These are phyloP conservation scores for Knoxdaviesia proteae DNA, from an alignment of 2,329 filamentous ascomycete species.

Conservation along the genomic window DNA sequence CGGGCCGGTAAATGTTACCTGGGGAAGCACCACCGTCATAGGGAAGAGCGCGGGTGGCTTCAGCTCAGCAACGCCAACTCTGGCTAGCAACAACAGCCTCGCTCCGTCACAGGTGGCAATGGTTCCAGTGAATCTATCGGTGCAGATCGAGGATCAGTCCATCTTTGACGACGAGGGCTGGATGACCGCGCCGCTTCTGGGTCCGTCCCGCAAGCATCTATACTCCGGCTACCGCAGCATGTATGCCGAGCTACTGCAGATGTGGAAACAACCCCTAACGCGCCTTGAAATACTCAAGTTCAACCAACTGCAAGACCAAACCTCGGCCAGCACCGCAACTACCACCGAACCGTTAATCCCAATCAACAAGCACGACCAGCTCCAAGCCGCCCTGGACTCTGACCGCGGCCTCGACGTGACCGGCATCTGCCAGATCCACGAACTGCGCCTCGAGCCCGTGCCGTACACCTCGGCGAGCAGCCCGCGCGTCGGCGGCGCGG, in stretches of 20 bases:
- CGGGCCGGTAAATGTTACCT: slow-evolving; percentile 17
- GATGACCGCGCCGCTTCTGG: slow-evolving; percentile 36
- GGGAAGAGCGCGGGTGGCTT: slow-evolving; percentile 22
- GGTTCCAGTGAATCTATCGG: no score
- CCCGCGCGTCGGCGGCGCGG: slow-evolving; percentile 21
- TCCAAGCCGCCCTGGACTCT: slow-evolving; percentile 26
- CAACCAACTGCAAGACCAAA: slow-evolving; percentile 35
- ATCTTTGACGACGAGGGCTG: slow-evolving; percentile 50
- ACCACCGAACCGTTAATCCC: slow-evolving; percentile 23
- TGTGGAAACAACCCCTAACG: slow-evolving; percentile 41
- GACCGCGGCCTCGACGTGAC: slow-evolving; percentile 39
- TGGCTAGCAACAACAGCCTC: no score
- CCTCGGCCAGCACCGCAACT: not conserved
- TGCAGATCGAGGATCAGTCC: slow-evolving; percentile 39
- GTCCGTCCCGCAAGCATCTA: slow-evolving; percentile 23
- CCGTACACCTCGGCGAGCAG: slow-evolving; percentile 21
- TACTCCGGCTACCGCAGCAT: slow-evolving; percentile 41
- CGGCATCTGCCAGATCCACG: slow-evolving; percentile 40
- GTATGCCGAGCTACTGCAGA: slow-evolving; percentile 48
- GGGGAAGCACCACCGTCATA: slow-evolving; percentile 23
- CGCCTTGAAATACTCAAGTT: slow-evolving; percentile 50
- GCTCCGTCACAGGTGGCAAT: no score
- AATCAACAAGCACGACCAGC: slow-evolving; percentile 33
- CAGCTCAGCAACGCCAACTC: slow-evolving; percentile 12
- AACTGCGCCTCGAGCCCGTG: slow-evolving; percentile 38